These are phyloP conservation scores for Acacia concinna DNA, from an alignment of 331 rosid genomes.

Conservation along the genomic window DNA sequence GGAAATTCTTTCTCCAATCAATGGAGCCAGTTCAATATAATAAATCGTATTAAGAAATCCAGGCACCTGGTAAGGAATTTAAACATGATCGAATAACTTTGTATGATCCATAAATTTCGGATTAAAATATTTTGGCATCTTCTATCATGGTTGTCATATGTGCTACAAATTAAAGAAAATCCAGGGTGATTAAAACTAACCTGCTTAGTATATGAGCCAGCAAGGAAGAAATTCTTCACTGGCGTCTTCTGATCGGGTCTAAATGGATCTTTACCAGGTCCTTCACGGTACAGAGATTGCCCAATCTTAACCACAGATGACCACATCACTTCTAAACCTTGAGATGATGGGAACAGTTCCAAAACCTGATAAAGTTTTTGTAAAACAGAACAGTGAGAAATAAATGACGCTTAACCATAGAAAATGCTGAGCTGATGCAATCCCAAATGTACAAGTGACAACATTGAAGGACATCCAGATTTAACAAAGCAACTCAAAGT, in stretches of 20 bases:
- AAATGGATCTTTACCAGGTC: slow-evolving; percentile 94
- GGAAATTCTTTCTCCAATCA: background rate
- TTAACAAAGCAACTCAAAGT: background rate
- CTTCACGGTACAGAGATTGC: slow-evolving; percentile 94
- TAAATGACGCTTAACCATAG: background rate
- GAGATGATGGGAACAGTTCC: slow-evolving; percentile 84
- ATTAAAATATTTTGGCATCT: slow-evolving; percentile 7
- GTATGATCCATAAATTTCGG: background rate
- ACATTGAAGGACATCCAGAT: background rate
- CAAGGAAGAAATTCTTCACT: slow-evolving; percentile 82
- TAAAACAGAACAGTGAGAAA: background rate
- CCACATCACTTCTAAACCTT: slow-evolving; percentile 96
- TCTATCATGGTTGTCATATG: background rate
- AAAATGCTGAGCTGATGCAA: slow-evolving; percentile 19
- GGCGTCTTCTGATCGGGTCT: slow-evolving; percentile 98
- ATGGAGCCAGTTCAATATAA: too few species aligned
- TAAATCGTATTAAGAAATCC: too few species aligned
- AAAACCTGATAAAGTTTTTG: slow-evolving; percentile 53
- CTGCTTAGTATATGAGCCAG: slow-evolving; percentile 96
- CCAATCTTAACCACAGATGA: slow-evolving; percentile 96
- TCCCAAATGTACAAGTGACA: background rate
- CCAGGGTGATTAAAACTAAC: slow-evolving; percentile 34
- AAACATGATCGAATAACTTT: background rate
- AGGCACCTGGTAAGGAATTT: background rate
- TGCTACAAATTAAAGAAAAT: slow-evolving; percentile 5